phyloP scores from a whole-genome alignment of 257 asterid genomes.

The Jacaranda mimosifolia region DNA sequence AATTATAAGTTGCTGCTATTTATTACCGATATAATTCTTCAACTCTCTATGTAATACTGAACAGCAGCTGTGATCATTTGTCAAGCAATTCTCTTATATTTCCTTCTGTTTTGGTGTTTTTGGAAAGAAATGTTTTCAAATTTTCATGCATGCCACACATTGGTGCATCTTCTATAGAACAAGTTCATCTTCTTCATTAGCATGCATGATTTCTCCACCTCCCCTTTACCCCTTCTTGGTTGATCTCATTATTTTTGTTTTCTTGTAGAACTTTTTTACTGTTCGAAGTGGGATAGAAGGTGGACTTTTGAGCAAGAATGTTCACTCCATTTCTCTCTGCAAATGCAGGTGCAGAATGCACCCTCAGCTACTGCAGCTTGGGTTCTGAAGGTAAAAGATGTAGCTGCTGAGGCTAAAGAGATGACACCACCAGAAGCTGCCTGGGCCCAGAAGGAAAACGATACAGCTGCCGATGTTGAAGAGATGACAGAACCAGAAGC shows the following conservation, averaged over 20 bases:
- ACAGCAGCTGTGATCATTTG: background rate
- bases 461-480: conserved; percentile 20
- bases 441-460: conserved; percentile 12
- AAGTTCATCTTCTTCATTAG: background rate
- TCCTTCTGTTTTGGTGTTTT: too few relatives aligned
- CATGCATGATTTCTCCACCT: background rate
- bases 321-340: background rate
- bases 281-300: too few relatives aligned
- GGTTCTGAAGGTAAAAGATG: too few relatives aligned
- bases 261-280: background rate
- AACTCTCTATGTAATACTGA: background rate
- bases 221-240: background rate
- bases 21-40: background rate
- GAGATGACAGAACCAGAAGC: conserved; percentile 15
- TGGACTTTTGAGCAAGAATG: background rate
- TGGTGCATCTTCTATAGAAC: background rate
- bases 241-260: background rate
- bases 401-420: too few relatives aligned
- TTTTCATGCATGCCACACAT: too few relatives aligned
- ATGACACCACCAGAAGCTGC: background rate
- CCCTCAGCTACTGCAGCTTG: too few relatives aligned
- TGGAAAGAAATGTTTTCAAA: too few relatives aligned
- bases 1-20: background rate
- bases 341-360: conserved; percentile 32
- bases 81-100: background rate